phyloP scores from a whole-genome alignment of 352 stramenopile genomes.

The Pythium sp. region DNA sequence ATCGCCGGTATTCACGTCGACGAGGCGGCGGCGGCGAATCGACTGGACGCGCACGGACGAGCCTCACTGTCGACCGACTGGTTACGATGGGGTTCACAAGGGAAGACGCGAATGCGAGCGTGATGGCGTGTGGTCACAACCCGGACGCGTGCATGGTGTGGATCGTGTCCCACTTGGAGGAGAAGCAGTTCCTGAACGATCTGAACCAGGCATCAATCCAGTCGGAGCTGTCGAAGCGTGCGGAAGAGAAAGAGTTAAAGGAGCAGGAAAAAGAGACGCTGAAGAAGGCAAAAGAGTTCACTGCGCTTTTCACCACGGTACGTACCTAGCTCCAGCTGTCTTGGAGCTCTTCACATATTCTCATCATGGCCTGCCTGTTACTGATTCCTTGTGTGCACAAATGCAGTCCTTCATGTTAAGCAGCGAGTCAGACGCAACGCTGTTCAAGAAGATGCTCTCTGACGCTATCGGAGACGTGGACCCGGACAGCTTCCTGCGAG shows the following conservation, averaged over 20 bases:
- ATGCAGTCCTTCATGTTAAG: constrained; percentile 58
- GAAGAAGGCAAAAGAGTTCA: constrained; percentile 51
- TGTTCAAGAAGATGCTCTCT: constrained; percentile 47
- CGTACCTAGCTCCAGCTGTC: constrained; percentile 1
- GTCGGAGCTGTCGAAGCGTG: constrained; percentile 66
- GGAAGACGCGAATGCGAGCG: constrained; percentile 63
- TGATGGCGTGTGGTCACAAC: constrained; percentile 52
- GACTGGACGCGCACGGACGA: constrained; percentile 34
- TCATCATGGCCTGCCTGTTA: background rate
- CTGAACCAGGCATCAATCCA: constrained; percentile 74
- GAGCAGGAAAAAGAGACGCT: constrained; percentile 54
- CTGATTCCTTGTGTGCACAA: background rate
- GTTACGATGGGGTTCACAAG: constrained; percentile 60
- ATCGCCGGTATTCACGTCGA: constrained; percentile 18
- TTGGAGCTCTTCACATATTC: background rate
- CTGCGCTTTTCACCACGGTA: constrained; percentile 64
- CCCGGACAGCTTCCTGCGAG: constrained; percentile 42
- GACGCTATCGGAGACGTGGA: constrained; percentile 46
- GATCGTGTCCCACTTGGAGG: constrained; percentile 74
- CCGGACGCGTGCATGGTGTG: constrained; percentile 77
- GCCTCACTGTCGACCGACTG: constrained; percentile 55
- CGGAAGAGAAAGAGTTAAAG: constrained; percentile 58
- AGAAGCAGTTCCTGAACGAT: constrained; percentile 64
- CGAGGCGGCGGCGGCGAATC: background rate
- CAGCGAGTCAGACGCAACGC: constrained; percentile 28